Conservation (phyloP, 1,284 basidiomycete genomes). For the Phellopilus nigrolimitatus region DNA sequence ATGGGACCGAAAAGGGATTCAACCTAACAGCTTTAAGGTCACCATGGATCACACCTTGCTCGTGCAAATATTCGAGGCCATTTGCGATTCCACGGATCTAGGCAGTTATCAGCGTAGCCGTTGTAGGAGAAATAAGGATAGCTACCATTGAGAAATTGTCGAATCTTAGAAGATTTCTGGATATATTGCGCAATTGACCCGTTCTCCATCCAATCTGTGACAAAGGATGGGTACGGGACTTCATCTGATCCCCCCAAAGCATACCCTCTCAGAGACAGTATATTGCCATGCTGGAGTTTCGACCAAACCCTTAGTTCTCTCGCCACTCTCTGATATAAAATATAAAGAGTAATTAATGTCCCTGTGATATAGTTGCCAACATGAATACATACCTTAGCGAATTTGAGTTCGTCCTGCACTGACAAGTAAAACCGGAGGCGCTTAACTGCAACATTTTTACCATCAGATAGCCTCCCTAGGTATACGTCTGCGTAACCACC, state of each 20-base stretch:
- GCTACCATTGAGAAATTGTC: neutral
- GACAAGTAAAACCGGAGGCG: constrained; percentile 1
- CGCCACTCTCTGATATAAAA: neutral
- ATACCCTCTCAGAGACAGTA: neutral
- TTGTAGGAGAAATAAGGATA: neutral
- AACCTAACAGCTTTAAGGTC: constrained; percentile 1
- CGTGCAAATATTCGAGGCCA: constrained; percentile 3
- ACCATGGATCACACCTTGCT: neutral
- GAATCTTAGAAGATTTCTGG: neutral
- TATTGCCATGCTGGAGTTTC: neutral
- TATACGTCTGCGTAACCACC: constrained; percentile 1
- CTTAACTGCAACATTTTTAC: neutral
- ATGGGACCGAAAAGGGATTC: too few species aligned
- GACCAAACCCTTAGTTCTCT: constrained; percentile 7
- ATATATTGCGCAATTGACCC: neutral
- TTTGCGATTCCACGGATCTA: neutral
- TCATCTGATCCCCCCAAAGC: neutral
- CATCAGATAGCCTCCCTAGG: neutral
- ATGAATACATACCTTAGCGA: neutral
- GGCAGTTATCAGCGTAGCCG: neutral
- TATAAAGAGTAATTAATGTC: too few species aligned
- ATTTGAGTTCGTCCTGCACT: neutral
- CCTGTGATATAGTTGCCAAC: too few species aligned
- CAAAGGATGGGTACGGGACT: neutral
- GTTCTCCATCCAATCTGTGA: constrained; percentile 4